Evolutionary conservation across 176 grass and related monocot genomes (phyloP).

Genomic region (Thalia dealbata): DNA sequence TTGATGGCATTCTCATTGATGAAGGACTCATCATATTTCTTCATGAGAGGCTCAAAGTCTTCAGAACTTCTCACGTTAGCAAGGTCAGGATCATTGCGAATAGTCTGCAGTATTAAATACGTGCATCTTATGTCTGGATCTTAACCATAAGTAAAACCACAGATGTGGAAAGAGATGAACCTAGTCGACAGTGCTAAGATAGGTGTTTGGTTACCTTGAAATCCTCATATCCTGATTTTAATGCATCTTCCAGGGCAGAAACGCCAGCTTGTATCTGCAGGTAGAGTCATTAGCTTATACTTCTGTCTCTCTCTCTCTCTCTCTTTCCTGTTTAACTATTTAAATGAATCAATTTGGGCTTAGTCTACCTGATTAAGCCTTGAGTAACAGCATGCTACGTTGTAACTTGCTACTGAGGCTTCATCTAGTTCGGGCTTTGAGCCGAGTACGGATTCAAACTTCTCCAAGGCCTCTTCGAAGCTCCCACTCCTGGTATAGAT

Average conservation of each 20-base stretch:
- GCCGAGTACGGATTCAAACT: slow-evolving; percentile 86
- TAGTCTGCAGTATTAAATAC: slow-evolving; percentile 35
- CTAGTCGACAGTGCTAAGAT: neutral
- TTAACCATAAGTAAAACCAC: neutral
- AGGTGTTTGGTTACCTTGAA: slow-evolving; percentile 53
- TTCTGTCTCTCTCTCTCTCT: neutral
- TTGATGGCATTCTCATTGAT: slow-evolving; percentile 94
- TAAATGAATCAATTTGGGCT: neutral
- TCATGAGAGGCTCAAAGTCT: slow-evolving; percentile 52
- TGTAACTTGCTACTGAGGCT: slow-evolving; percentile 71
- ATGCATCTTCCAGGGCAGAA: slow-evolving; percentile 82
- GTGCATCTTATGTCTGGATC: neutral
- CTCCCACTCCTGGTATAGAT: slow-evolving; percentile 38
- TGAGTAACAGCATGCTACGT: slow-evolving; percentile 91
- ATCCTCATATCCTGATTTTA: slow-evolving; percentile 76
- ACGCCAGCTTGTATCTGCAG: slow-evolving; percentile 61
- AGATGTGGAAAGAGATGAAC: neutral
- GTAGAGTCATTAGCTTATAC: neutral
- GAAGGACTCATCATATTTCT: slow-evolving; percentile 89
- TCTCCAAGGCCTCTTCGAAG: slow-evolving; percentile 84
- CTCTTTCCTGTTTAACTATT: neutral
- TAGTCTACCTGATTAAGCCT: slow-evolving; percentile 65
- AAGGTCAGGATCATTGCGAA: slow-evolving; percentile 72
- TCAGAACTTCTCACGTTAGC: slow-evolving; percentile 47
- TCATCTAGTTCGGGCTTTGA: slow-evolving; percentile 62